These are phyloP conservation scores for Phyllosticta ampelicida DNA, from an alignment of 2,329 filamentous ascomycete species.

Conservation along the genomic window DNA sequence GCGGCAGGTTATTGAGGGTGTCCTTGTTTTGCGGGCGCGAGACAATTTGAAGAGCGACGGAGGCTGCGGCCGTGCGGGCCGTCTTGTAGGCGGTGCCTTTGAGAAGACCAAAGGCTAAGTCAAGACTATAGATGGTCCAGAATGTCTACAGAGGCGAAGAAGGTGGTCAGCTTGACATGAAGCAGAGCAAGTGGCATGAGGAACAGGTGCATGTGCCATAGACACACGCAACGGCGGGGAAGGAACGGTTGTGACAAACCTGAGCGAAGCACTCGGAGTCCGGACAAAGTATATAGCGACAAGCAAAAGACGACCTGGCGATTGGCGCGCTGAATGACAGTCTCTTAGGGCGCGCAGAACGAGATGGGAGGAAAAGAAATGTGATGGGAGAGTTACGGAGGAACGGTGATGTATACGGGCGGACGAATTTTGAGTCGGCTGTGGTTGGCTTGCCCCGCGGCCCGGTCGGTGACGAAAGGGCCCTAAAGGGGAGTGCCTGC, in stretches of 20 bases:
- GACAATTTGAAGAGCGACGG: slow-evolving; percentile 38
- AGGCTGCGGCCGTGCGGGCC: slow-evolving; percentile 32
- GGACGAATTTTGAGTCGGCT: slow-evolving; percentile 10
- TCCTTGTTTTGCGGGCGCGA: slow-evolving; percentile 34
- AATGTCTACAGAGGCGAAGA: slow-evolving; percentile 1
- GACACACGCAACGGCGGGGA: neutral
- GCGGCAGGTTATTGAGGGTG: slow-evolving; percentile 41
- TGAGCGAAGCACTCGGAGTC: slow-evolving; percentile 9
- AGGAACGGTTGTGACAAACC: slow-evolving; percentile 2
- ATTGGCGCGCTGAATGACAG: neutral
- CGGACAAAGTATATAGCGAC: neutral
- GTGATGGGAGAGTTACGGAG: neutral
- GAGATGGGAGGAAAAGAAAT: neutral
- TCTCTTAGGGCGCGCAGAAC: neutral
- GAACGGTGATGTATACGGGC: neutral
- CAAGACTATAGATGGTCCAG: neutral
- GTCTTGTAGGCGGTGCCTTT: slow-evolving; percentile 34
- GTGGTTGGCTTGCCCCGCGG: slow-evolving; percentile 2
- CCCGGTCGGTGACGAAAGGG: slow-evolving; percentile 1
- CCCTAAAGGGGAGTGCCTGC: neutral
- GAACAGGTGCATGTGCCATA: slow-evolving; percentile 5
- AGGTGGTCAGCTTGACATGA: neutral
- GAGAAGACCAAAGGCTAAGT: slow-evolving; percentile 28
- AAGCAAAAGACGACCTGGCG: neutral
- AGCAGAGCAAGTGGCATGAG: slow-evolving; percentile 4